Evolutionary conservation across 768 basidiomycete species (phyloP).

Genomic region (Pisolithus orientalis): DNA sequence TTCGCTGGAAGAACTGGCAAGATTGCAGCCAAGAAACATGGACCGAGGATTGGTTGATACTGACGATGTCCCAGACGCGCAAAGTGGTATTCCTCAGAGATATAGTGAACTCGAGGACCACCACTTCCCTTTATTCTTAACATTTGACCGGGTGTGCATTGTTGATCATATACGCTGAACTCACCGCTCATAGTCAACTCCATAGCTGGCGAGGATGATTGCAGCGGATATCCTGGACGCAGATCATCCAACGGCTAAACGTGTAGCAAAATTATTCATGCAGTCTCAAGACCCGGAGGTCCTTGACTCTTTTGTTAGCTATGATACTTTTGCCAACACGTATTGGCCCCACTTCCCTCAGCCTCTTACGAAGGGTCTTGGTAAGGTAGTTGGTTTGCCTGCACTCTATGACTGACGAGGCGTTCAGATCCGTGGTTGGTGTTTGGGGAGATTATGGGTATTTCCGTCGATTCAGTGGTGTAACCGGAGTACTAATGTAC

Average conservation of each 20-base stretch:
- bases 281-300: constrained; percentile 9
- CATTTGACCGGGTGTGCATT: constrained; percentile 49
- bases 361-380: constrained; percentile 43
- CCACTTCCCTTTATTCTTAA: constrained; percentile 67
- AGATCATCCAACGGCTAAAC: constrained; percentile 1
- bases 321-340: constrained; percentile 36
- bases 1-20: constrained; percentile 34
- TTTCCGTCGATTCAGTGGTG: constrained; percentile 4
- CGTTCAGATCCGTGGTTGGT: constrained; percentile 52
- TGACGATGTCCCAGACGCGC: constrained; percentile 30
- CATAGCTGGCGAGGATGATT: constrained; percentile 21
- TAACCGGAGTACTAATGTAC: neutral
- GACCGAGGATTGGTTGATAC: constrained; percentile 28
- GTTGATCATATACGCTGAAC: neutral
- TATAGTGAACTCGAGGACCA: constrained; percentile 52
- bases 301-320: constrained; percentile 33
- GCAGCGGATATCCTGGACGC: constrained; percentile 15
- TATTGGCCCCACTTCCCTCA: constrained; percentile 62
- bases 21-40: constrained; percentile 14
- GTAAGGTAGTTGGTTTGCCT: constrained; percentile 24
- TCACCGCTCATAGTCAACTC: neutral
- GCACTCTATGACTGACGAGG: neutral
- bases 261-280: constrained; percentile 10
- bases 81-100: constrained; percentile 29
- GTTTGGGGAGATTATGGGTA: constrained; percentile 62